These are phyloP conservation scores for Hyphopichia buzzinii DNA, from an alignment of 1,139 yeast genomes.

Conservation along the genomic window DNA sequence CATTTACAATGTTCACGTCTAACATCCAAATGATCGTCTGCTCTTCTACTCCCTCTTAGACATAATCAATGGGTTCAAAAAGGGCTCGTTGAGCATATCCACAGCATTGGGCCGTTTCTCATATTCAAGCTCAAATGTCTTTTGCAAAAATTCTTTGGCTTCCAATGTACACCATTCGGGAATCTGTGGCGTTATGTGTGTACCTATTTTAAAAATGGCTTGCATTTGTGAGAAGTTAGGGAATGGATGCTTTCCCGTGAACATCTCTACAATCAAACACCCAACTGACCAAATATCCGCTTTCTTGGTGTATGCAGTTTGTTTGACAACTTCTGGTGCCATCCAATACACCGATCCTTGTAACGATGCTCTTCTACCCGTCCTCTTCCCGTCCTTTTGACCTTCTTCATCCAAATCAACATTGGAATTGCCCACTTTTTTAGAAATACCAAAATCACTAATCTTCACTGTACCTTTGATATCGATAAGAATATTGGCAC, in stretches of 20 bases:
- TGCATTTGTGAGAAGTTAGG: conserved; percentile 96
- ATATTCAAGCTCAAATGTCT: conserved; percentile 75
- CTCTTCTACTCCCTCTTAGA: conserved; percentile 32
- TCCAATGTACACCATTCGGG: conserved; percentile 76
- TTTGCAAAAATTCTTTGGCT: conserved; percentile 62
- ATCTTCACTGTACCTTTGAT: conserved; percentile 89
- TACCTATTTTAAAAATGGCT: conserved; percentile 90
- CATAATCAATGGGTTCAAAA: conserved; percentile 51
- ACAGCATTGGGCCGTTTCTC: conserved; percentile 71
- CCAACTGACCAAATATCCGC: conserved; percentile 98
- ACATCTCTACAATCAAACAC: conserved; percentile 88
- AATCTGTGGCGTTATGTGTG: conserved; percentile 70
- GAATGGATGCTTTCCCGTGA: conserved; percentile 91
- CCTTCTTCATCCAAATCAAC: conserved; percentile 14
- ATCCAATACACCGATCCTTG: conserved; percentile 98
- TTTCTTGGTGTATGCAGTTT: conserved; percentile 81
- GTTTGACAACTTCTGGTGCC: conserved; percentile 98
- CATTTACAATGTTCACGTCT: too few species aligned
- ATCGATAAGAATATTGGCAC: conserved; percentile 88
- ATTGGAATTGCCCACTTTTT: conserved; percentile 52
- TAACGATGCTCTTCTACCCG: conserved; percentile 70
- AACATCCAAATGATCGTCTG: too few species aligned
- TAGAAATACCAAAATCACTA: conserved; percentile 92
- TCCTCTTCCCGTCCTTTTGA: conserved; percentile 13
- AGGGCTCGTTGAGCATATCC: conserved; percentile 62